Conservation (phyloP, 371 early-diverging fungal species). For the Zopfochytrium polystomum region DNA sequence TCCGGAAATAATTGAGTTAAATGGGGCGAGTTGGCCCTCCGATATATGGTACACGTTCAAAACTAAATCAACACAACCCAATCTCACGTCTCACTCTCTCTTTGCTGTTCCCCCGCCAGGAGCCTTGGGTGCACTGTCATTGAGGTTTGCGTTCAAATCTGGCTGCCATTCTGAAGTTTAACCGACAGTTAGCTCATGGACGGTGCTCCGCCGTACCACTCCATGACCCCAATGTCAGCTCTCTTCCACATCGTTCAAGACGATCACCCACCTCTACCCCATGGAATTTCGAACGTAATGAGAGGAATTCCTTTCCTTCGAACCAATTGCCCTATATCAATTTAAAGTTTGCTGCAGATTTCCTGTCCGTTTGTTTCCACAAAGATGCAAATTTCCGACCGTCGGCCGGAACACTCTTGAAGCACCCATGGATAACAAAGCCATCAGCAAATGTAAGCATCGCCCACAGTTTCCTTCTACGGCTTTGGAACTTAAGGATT, state of each 20-base stretch:
- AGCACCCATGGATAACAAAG: constrained; percentile 49
- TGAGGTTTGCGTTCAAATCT: constrained; percentile 34
- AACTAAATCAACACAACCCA: constrained; percentile 27
- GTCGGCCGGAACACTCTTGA: constrained; percentile 31
- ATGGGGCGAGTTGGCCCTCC: constrained; percentile 71
- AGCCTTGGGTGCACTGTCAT: constrained; percentile 66
- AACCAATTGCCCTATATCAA: too few relatives aligned
- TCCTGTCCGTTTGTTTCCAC: constrained; percentile 44
- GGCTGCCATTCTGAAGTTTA: not conserved
- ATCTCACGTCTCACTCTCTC: constrained; percentile 10
- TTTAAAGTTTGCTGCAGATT: constrained; percentile 36
- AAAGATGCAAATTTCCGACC: constrained; percentile 42
- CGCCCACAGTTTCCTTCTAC: too few relatives aligned
- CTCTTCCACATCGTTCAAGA: constrained; percentile 65
- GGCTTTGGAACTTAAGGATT: too few relatives aligned
- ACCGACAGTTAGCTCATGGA: constrained; percentile 38
- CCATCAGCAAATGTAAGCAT: too few relatives aligned
- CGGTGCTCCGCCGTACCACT: constrained; percentile 62
- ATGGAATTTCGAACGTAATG: constrained; percentile 44
- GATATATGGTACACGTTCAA: constrained; percentile 65
- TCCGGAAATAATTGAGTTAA: constrained; percentile 88
- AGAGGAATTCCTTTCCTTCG: not conserved
- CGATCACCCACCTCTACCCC: constrained; percentile 62
- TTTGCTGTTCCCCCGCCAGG: constrained; percentile 23
- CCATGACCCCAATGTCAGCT: constrained; percentile 58